Percentiles rank a stretch among this genome's conserved stretches.
Conservation (phyloP, 192 early-diverging fungal genomes). For the Entomortierella beljakovae region DNA sequence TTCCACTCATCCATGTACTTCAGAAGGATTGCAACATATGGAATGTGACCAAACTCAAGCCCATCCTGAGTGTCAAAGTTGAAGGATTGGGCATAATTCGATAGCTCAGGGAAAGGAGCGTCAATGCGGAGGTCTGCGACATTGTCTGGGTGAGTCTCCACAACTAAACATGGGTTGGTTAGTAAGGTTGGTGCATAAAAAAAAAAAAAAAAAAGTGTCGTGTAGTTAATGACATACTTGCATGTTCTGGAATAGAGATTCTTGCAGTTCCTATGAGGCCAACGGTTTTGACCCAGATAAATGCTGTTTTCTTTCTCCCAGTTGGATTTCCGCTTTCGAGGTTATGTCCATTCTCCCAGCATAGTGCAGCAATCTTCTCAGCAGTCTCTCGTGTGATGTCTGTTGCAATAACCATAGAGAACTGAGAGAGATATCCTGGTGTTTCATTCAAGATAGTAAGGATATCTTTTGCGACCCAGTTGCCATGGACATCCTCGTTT, state of each 20-base stretch:
- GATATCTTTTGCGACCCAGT: constrained; percentile 67
- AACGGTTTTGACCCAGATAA: constrained; percentile 75
- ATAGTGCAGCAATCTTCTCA: constrained; percentile 68
- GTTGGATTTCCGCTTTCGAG: background rate
- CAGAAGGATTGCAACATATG: constrained; percentile 85
- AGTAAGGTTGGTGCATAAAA: constrained; percentile 3
- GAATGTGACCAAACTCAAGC: constrained; percentile 84
- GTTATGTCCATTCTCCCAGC: constrained; percentile 55
- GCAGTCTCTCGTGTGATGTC: constrained; percentile 67
- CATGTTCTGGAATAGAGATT: constrained; percentile 80
- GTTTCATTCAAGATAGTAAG: constrained; percentile 19
- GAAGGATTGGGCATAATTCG: constrained; percentile 69
- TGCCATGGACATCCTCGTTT: constrained; percentile 87
- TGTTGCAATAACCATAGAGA: constrained; percentile 82
- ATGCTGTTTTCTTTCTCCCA: constrained; percentile 62
- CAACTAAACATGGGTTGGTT: constrained; percentile 64
- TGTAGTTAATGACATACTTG: no score
- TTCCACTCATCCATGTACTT: constrained; percentile 84
- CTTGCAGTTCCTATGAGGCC: constrained; percentile 86
- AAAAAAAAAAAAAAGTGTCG: no score
- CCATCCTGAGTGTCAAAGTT: constrained; percentile 75
- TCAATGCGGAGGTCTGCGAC: constrained; percentile 85
- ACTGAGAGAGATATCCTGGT: constrained; percentile 73
- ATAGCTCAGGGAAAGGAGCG: constrained; percentile 81
- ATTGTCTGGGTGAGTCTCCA: constrained; percentile 90